Evolutionary conservation across 352 stramenopile genomes (phyloP).

Genomic region (Globisporangium perplexum): DNA sequence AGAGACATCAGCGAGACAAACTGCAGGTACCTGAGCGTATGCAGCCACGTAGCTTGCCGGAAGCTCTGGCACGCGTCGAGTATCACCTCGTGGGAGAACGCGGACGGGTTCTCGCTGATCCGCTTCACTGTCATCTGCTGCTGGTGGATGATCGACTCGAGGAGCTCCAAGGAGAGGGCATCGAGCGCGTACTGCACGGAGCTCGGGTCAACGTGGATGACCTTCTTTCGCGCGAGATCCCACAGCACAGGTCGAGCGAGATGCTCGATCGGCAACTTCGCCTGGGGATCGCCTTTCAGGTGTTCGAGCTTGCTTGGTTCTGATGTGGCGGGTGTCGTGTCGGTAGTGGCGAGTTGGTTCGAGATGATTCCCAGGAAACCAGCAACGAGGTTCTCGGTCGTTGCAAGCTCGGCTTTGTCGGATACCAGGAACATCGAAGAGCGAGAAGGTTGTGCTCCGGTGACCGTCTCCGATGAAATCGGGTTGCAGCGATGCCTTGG

Average conservation of each 20-base stretch:
- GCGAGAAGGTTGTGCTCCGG: background rate
- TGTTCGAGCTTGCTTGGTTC: background rate
- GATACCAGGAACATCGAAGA: slow-evolving; percentile 2
- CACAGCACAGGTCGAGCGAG: slow-evolving; percentile 35
- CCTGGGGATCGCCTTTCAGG: background rate
- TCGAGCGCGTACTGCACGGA: slow-evolving; percentile 22
- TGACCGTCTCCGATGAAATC: background rate
- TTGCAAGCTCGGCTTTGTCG: slow-evolving; percentile 1
- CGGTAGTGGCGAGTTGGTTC: background rate
- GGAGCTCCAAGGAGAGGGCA: slow-evolving; percentile 28
- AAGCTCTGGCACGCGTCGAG: slow-evolving; percentile 48
- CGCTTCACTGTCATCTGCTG: slow-evolving; percentile 31
- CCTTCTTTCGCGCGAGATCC: slow-evolving; percentile 41
- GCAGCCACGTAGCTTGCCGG: slow-evolving; percentile 54
- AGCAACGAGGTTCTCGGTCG: slow-evolving; percentile 10
- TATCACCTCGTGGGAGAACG: slow-evolving; percentile 33
- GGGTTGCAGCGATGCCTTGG: background rate
- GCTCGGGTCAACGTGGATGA: slow-evolving; percentile 23
- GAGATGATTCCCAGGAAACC: slow-evolving; percentile 9
- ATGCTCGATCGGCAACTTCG: slow-evolving; percentile 20
- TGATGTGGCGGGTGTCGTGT: background rate
- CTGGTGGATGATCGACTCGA: slow-evolving; percentile 44
- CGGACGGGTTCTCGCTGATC: slow-evolving; percentile 44
- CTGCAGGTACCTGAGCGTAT: slow-evolving; percentile 45
- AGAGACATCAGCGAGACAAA: background rate